A percentile compares a stretch with the other conserved stretches of the same genome.
phyloP scores from a whole-genome alignment of 345 rosid species.

The Barbarea vulgaris region DNA sequence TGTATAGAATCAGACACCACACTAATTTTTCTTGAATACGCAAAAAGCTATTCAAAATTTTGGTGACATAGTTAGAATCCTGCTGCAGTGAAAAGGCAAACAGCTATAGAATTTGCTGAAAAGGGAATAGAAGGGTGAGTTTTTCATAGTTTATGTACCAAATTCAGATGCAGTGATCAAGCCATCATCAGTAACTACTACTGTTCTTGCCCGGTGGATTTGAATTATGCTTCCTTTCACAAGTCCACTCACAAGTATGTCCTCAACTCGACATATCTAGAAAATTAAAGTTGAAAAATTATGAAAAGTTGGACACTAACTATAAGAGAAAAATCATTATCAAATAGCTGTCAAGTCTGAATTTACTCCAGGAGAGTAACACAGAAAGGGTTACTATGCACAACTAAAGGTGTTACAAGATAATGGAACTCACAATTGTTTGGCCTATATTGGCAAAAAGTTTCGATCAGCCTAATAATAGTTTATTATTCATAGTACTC shows the following conservation, averaged over 20 bases:
- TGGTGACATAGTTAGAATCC: neutral
- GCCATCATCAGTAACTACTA: constrained; percentile 69
- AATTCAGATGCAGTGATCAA: constrained; percentile 80
- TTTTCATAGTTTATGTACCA: constrained; percentile 52
- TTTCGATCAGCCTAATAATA: constrained; percentile 12
- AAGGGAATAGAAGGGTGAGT: constrained; percentile 8
- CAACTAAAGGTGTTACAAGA: constrained; percentile 5
- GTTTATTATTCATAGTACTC: neutral
- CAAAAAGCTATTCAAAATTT: neutral
- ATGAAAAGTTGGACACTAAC: neutral
- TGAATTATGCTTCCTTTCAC: constrained; percentile 92
- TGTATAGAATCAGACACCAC: constrained; percentile 25
- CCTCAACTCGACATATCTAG: constrained; percentile 97
- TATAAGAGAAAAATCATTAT: constrained; percentile 4
- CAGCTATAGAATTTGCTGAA: constrained; percentile 6
- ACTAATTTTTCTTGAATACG: constrained; percentile 25
- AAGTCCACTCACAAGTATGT: constrained; percentile 82
- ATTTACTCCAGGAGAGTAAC: constrained; percentile 7
- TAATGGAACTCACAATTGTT: neutral
- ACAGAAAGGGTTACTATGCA: constrained; percentile 3
- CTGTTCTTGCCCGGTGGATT: constrained; percentile 87
- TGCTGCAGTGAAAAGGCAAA: constrained; percentile 20
- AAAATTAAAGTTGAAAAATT: constrained; percentile 16
- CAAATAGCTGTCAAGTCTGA: constrained; percentile 23
- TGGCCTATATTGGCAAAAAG: constrained; percentile 23